Base-by-base conservation (phyloP, 192 early-diverging fungal genomes). In the Coemansia sp. region DNA sequence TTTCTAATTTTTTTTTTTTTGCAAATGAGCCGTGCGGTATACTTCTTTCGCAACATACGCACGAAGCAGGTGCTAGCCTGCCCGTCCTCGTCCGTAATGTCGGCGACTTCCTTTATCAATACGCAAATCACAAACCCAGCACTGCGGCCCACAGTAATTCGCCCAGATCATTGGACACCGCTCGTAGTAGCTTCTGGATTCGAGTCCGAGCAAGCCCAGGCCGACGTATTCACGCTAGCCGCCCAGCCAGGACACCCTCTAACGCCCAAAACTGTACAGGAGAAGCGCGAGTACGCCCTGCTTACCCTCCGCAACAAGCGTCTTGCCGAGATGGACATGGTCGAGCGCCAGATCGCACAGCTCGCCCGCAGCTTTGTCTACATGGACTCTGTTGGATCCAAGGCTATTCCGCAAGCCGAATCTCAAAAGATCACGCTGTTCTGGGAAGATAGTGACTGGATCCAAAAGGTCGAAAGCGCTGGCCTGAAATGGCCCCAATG, bases 141-240 rank as follows among this genome's bases (percentile, higher is more conserved):
- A 11, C 67, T 75, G 37, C 75, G 75, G 9, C 83, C 79, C 19
- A 21, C 68, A n/a, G 45, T 29, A 15, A 60, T 85, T 23, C 78
- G 84, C 1, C 79, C 73, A 12, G 84, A 85, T 67, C 76, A 80
- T 23, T 85, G 84, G 84, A 73, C 65, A 7, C 84, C 84, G 10
- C 55, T 82, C n/a, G 70, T 82, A 0, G 84, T 78, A 0, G 76
- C 76, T 15, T 51, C 69, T 7, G 80, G 80, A 17, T 78, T 78
- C 44, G 66, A 71, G 21, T 66, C 59, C 15, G 63, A 78, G 23
- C 15, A 31, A 21, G 62, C 69, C 11, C 80, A 66, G 15, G 36
- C 21, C 44, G 44, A 75, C 53, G 48, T 55, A 9, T 78, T 75
- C 44, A 72, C 57, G 21, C 66, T 83, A 32, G 67, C 67, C 2